These are phyloP conservation scores for Thalia dealbata DNA, from an alignment of 176 grass and related monocot species.

Conservation along the genomic window DNA sequence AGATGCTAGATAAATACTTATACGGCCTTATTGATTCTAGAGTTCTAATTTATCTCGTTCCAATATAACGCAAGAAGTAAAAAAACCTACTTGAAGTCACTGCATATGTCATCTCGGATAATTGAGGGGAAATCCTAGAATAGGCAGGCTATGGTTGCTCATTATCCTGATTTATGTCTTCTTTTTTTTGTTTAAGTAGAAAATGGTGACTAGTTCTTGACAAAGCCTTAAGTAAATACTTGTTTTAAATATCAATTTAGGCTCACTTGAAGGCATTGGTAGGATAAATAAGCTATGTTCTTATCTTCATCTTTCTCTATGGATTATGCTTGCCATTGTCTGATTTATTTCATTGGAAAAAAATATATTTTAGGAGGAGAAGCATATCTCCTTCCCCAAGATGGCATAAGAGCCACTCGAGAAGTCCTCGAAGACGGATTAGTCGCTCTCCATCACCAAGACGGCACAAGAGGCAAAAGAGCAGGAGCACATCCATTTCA, in stretches of 20 bases:
- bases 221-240: slow-evolving; percentile 46
- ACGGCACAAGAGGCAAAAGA: slow-evolving; percentile 58
- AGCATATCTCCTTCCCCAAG: slow-evolving; percentile 68
- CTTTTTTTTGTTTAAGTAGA: slow-evolving; percentile 35
- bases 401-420: slow-evolving; percentile 43
- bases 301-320: neutral
- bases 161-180: slow-evolving; percentile 17
- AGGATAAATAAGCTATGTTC: neutral
- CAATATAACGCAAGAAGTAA: neutral
- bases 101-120: neutral
- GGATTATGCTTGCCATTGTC: neutral
- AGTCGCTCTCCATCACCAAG: slow-evolving; percentile 45
- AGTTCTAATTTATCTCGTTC: neutral
- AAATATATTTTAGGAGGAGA: slow-evolving; percentile 50
- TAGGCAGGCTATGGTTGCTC: neutral
- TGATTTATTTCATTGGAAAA: slow-evolving; percentile 11
- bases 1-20: neutral
- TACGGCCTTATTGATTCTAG: neutral
- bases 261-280: neutral
- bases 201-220: slow-evolving; percentile 38
- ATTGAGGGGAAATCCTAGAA: neutral
- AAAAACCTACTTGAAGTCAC: neutral
- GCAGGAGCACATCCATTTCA: slow-evolving; percentile 40
- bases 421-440: slow-evolving; percentile 39
- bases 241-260: slow-evolving; percentile 5